These are phyloP conservation scores for Trametes cinnabarina DNA, from an alignment of 768 basidiomycete species.

Conservation along the genomic window DNA sequence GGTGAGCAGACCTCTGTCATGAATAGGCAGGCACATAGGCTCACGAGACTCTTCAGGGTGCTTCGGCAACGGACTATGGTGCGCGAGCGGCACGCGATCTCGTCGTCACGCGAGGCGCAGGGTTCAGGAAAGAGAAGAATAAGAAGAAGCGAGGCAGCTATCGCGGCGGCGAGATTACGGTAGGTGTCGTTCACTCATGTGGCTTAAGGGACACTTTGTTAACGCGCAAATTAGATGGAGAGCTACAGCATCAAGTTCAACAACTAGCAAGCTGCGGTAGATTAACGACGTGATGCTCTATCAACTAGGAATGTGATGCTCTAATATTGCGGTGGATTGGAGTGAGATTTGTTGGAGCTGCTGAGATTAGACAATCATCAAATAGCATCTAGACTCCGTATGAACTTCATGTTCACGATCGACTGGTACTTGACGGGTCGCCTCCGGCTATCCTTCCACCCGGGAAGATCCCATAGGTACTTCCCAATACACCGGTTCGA, in stretches of 20 bases:
- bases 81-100: conserved; percentile 81
- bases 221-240: conserved; percentile 49
- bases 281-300: neutral
- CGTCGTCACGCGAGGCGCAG: conserved; percentile 89
- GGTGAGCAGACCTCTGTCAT: conserved; percentile 42
- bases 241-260: conserved; percentile 88
- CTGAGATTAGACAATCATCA: neutral
- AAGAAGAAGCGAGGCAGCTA: conserved; percentile 98
- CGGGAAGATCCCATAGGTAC: neutral
- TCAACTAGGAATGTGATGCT: neutral
- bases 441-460: neutral
- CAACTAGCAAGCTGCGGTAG: conserved; percentile 30
- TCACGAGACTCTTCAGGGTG: conserved; percentile 44
- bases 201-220: neutral
- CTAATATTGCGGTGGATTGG: neutral
- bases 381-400: conserved; percentile 14
- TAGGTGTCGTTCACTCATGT: conserved; percentile 45
- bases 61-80: conserved; percentile 78
- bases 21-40: neutral
- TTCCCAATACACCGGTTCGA: neutral
- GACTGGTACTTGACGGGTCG: neutral
- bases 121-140: conserved; percentile 98
- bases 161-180: conserved; percentile 92
- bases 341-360: neutral
- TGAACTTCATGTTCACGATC: conserved; percentile 17